phyloP scores from a whole-genome alignment of 495 filamentous ascomycete species.

The Cercophora newfieldiana region DNA sequence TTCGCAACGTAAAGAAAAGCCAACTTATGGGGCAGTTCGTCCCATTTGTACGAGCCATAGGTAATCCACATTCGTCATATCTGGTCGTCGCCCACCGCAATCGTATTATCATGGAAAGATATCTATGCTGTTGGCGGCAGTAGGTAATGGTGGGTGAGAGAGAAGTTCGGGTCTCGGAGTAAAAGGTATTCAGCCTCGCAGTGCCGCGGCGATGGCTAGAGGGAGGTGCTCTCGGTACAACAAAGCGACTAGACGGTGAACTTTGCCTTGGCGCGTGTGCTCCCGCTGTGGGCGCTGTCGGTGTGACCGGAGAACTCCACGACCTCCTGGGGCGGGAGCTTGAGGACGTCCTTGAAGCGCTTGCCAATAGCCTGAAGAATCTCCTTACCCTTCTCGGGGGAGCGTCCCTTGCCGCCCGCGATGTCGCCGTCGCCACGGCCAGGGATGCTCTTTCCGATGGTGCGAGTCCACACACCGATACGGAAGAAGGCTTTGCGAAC shows the following conservation, averaged over 20 bases:
- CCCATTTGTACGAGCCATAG: not conserved
- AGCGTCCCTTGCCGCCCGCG: constrained; percentile 67
- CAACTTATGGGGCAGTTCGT: not conserved
- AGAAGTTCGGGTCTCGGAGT: not conserved
- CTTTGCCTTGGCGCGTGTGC: constrained; percentile 94
- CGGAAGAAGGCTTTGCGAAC: constrained; percentile 98
- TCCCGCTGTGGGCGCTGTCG: constrained; percentile 86
- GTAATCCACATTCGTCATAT: not conserved
- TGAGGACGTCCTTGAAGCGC: constrained; percentile 87
- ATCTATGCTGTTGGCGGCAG: constrained; percentile 5
- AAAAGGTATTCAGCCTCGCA: not conserved
- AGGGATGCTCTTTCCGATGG: constrained; percentile 78
- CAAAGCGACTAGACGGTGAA: constrained; percentile 60
- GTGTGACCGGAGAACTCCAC: constrained; percentile 98
- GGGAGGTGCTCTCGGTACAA: not conserved
- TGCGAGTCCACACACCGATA: constrained; percentile 89
- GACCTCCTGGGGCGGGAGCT: constrained; percentile 67
- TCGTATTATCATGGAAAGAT: constrained; percentile 8
- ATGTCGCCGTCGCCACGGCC: constrained; percentile 70
- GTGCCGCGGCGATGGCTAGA: not conserved
- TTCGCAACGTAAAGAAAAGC: not conserved
- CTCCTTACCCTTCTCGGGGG: constrained; percentile 77
- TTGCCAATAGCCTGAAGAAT: constrained; percentile 78
- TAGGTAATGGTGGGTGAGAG: not conserved
- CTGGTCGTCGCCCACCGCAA: constrained; percentile 3